Percentiles rank a stretch among this genome's conserved stretches.
Evolutionary conservation across 768 basidiomycete species (phyloP).

Genomic region (Leucosporidium scottii): DNA sequence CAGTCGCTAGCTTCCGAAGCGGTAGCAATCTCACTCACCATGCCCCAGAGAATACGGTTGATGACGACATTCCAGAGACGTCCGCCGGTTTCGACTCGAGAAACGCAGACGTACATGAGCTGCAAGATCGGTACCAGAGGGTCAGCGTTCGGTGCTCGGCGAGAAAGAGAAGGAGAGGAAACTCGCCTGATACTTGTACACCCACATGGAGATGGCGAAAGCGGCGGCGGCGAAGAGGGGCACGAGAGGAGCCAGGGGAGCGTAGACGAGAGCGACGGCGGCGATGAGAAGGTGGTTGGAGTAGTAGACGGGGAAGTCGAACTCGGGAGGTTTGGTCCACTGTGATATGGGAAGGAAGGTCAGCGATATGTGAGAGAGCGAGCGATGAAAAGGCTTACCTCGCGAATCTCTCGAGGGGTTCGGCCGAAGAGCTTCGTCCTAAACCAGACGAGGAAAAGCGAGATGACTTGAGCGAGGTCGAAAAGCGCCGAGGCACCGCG

Average conservation of each 20-base stretch:
- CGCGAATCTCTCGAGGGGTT: slow-evolving; percentile 80
- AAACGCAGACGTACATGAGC: slow-evolving; percentile 85
- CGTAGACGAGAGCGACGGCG: slow-evolving; percentile 73
- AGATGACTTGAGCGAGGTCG: slow-evolving; percentile 90
- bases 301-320: slow-evolving; percentile 57
- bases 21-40: slow-evolving; percentile 46
- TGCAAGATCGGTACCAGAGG: slow-evolving; percentile 47
- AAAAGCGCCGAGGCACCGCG: slow-evolving; percentile 92
- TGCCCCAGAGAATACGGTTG: slow-evolving; percentile 73
- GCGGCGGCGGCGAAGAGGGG: slow-evolving; percentile 74
- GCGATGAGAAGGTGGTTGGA: slow-evolving; percentile 49
- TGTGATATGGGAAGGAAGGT: slow-evolving; percentile 38
- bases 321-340: slow-evolving; percentile 83
- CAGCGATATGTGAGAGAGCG: background rate
- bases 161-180: slow-evolving; percentile 1
- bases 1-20: too few species aligned
- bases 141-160: slow-evolving; percentile 3
- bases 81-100: slow-evolving; percentile 87
- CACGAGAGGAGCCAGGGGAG: slow-evolving; percentile 87
- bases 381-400: background rate
- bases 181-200: slow-evolving; percentile 89
- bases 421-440: slow-evolving; percentile 79
- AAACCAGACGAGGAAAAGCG: slow-evolving; percentile 66
- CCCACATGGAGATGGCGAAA: slow-evolving; percentile 49
- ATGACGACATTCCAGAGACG: slow-evolving; percentile 38